Conservation (phyloP, 2,329 filamentous ascomycete species). For the Harringtonia aguacate region DNA sequence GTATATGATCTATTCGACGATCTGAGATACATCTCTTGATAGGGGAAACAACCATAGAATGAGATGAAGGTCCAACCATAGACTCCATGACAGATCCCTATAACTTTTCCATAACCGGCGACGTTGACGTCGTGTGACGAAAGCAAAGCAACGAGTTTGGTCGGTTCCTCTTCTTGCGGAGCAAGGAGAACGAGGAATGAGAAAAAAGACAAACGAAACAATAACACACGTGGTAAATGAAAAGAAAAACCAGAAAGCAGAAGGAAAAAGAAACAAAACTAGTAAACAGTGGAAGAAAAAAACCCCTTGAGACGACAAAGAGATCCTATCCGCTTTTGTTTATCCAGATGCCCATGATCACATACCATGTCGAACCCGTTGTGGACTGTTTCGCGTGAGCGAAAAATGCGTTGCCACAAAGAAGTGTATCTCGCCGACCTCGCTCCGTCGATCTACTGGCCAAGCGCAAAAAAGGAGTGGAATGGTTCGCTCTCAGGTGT, state of each 20-base stretch:
- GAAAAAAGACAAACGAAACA: not conserved
- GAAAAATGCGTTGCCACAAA: conserved; percentile 14
- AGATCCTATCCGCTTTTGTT: conserved; percentile 13
- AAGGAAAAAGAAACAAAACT: conserved; percentile 1
- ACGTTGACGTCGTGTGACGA: not conserved
- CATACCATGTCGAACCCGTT: conserved; percentile 17
- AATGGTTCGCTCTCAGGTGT: conserved; percentile 5
- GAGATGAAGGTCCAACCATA: conserved; percentile 6
- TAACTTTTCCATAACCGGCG: conserved; percentile 11
- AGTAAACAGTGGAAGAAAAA: conserved; percentile 8
- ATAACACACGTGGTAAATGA: not conserved
- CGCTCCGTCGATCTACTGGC: conserved; percentile 13
- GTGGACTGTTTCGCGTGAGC: conserved; percentile 17
- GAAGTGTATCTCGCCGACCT: conserved; percentile 17
- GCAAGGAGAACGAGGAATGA: not conserved
- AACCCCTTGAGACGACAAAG: conserved; percentile 9
- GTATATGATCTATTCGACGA: no score
- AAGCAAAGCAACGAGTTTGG: conserved; percentile 1
- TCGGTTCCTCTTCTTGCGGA: not conserved
- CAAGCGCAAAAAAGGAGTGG: conserved; percentile 8
- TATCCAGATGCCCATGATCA: conserved; percentile 21
- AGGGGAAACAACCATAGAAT: conserved; percentile 3
- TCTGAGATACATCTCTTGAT: not conserved
- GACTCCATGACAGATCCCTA: conserved; percentile 13
- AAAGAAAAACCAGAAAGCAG: conserved; percentile 3